Evolutionary conservation across 805 yeast species (phyloP).

Genomic region (Hanseniaspora guilliermondii): DNA sequence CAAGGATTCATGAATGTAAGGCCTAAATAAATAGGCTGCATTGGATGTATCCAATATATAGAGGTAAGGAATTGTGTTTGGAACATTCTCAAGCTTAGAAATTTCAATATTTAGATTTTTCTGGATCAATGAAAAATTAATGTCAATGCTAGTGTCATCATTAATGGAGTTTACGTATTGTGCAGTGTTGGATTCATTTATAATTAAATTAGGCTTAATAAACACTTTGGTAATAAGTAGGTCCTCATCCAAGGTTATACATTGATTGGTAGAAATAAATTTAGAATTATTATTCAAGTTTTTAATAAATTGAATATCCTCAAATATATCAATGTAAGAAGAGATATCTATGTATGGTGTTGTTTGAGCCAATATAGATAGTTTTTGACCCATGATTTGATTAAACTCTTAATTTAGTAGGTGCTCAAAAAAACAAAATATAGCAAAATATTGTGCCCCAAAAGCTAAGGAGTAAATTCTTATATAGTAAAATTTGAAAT

Average conservation of each 20-base stretch:
- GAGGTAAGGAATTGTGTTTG: slow-evolving; percentile 59
- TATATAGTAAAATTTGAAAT: no score
- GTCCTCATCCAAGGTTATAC: slow-evolving; percentile 68
- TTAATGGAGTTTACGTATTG: slow-evolving; percentile 18
- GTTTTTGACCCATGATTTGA: slow-evolving; percentile 66
- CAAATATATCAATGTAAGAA: slow-evolving; percentile 73
- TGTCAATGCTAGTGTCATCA: background rate
- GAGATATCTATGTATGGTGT: slow-evolving; percentile 86
- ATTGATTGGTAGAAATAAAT: slow-evolving; percentile 39
- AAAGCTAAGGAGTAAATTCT: no score
- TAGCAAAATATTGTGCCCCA: background rate
- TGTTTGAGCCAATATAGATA: slow-evolving; percentile 77
- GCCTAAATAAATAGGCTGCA: slow-evolving; percentile 83
- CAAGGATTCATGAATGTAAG: slow-evolving; percentile 62
- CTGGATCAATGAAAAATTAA: slow-evolving; percentile 20
- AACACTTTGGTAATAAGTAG: slow-evolving; percentile 67
- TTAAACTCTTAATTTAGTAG: background rate
- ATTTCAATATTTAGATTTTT: slow-evolving; percentile 29
- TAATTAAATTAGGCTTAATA: slow-evolving; percentile 45
- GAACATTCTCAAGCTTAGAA: slow-evolving; percentile 34
- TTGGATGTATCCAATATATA: slow-evolving; percentile 75
- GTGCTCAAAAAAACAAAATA: background rate
- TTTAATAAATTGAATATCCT: slow-evolving; percentile 59
- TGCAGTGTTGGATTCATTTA: slow-evolving; percentile 3
- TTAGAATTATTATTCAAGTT: slow-evolving; percentile 38